Evolutionary conservation across 257 asterid species (phyloP), one percentile per base, ranked within the genome.

Genomic region (Scutellaria galericulata): DNA sequence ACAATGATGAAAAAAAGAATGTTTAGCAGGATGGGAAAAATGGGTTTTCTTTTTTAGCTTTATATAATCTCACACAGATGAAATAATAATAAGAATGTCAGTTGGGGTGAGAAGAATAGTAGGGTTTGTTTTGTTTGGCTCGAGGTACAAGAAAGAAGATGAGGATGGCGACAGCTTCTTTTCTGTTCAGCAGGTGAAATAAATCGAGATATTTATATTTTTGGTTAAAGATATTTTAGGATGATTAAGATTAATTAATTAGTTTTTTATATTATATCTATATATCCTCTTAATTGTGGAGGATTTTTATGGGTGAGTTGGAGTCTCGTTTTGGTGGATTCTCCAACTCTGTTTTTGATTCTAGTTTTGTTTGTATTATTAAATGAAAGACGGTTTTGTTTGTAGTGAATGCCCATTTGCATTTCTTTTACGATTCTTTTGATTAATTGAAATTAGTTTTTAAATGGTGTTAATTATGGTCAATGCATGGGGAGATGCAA

Each of bases 241-340:
- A 15, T 57, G 64, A 57, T 57, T 57, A 57, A 44, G 37, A 56
- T 66, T 44, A 66, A 59, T 71, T 66, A 48, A 7, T 57, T 51
- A 63, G 6, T 70, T 18, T 31, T 2, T 31, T 31, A 31, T 31
- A 31, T 31, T 24, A 24, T 24, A 24, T 24, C 1, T 31, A 35
- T 56, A 40, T 20, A 40, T 64, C 75, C 76, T 73, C 84, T 44
- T 59, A 75, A 65, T 14, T 57, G 54, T 57, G 67, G 77, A 48
- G 75, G 67, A 42, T 60, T 24, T 31, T 56, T 18, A 20, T 69
- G 44, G 57, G 69, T 31, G 82, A 58, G 78, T 44, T 79, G 86
- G 81, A 11, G 81, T 71, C 50, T 62, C 66, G 78, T 78, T 87
- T 81, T 85, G 88, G 85, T 75, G 71, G 81, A 72, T 52, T 14